These are phyloP conservation scores for Colletotrichum noveboracense DNA, from an alignment of 2,329 filamentous ascomycete genomes.

Conservation along the genomic window DNA sequence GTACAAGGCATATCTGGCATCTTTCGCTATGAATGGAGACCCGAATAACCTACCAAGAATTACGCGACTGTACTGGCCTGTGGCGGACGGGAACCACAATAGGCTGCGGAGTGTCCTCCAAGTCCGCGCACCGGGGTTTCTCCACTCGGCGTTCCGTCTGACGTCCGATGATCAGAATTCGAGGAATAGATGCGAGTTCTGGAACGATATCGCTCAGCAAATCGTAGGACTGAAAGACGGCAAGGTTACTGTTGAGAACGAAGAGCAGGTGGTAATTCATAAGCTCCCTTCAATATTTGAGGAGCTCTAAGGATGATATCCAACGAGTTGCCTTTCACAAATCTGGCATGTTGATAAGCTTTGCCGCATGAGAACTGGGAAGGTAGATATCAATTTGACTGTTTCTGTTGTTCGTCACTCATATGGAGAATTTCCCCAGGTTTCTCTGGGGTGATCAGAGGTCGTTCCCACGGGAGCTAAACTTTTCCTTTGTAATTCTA, in stretches of 20 bases:
- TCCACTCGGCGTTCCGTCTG: conserved; percentile 32
- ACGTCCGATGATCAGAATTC: conserved; percentile 33
- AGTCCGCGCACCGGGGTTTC: conserved; percentile 26
- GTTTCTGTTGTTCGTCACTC: not conserved
- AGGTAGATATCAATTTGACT: not conserved
- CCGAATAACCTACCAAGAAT: conserved; percentile 39
- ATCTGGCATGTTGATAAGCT: not conserved
- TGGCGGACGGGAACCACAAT: conserved; percentile 24
- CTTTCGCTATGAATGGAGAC: conserved; percentile 42
- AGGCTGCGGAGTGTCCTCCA: conserved; percentile 34
- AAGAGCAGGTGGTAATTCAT: not conserved
- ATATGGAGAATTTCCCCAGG: fast-evolving
- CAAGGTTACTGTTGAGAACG: not conserved
- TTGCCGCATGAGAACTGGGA: too few relatives aligned
- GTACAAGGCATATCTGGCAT: conserved; percentile 43
- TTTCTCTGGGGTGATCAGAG: not conserved
- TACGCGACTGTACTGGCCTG: conserved; percentile 21
- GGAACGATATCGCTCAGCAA: conserved; percentile 23
- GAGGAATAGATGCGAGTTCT: conserved; percentile 37
- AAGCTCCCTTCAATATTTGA: not conserved
- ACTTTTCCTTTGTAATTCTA: fast-evolving
- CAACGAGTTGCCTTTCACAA: not conserved
- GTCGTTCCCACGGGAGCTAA: fast-evolving
- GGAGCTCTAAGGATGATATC: not conserved
- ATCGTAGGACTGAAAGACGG: not conserved